phyloP scores from a whole-genome alignment of 2,329 filamentous ascomycete species.

The Colletotrichum sp. region DNA sequence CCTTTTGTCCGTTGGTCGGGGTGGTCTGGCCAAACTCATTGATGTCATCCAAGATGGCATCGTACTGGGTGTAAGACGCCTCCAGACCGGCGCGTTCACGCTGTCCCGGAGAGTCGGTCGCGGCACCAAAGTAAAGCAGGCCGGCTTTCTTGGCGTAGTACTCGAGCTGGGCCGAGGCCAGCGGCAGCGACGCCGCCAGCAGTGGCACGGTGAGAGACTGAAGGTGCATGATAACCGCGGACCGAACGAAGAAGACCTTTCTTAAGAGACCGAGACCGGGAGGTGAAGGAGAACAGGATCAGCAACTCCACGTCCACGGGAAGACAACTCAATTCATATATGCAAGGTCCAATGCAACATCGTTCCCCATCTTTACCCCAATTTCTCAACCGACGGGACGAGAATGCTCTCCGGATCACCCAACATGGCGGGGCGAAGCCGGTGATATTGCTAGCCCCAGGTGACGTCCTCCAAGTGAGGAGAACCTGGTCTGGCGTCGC shows the following conservation, averaged over 20 bases:
- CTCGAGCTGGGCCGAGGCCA: conserved; percentile 46
- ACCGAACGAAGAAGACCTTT: not conserved
- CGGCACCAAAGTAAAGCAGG: conserved; percentile 65
- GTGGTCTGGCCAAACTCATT: conserved; percentile 67
- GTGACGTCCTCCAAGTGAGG: conserved; percentile 17
- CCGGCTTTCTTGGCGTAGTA: conserved; percentile 56
- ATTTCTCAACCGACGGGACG: not conserved
- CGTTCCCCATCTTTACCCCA: not conserved
- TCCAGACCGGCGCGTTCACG: conserved; percentile 50
- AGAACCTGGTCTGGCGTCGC: not conserved
- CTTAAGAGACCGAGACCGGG: not conserved
- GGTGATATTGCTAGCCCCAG: not conserved
- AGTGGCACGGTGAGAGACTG: conserved; percentile 25
- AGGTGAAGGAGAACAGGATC: not conserved
- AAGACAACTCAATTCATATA: conserved; percentile 15
- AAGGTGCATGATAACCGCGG: conserved; percentile 25
- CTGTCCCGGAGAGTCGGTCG: conserved; percentile 55
- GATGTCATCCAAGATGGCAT: conserved; percentile 55
- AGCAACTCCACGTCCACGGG: not conserved
- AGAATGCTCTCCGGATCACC: not conserved
- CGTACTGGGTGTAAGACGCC: conserved; percentile 57
- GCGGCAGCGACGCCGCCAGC: conserved; percentile 30
- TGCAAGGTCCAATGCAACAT: conserved; percentile 14
- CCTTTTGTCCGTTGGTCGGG: conserved; percentile 62
- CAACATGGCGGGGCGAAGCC: not conserved